These are phyloP conservation scores for Kuraishia cidri DNA, from an alignment of 805 yeast genomes.

Conservation along the genomic window DNA sequence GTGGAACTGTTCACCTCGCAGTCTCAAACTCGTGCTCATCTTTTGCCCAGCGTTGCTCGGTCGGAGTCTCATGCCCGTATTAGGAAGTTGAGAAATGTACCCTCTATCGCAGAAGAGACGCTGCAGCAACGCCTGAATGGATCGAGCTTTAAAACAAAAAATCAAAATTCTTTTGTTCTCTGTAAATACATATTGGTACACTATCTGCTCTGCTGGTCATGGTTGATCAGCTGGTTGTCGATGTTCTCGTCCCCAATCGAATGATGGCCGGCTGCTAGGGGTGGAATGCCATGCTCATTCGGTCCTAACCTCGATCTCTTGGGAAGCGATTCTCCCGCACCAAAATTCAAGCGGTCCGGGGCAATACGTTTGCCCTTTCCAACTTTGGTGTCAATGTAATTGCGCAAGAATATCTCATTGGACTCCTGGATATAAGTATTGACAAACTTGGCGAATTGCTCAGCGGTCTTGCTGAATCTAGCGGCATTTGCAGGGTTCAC, in stretches of 20 bases:
- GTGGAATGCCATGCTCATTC: background rate
- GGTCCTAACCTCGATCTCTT: conserved; percentile 1
- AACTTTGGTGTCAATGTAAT: conserved; percentile 4
- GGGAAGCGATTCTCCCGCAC: too few relatives aligned
- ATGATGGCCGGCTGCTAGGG: too few relatives aligned
- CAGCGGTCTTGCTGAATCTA: background rate
- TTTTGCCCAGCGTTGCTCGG: too few relatives aligned
- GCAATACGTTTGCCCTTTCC: conserved; percentile 6
- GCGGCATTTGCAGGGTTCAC: background rate
- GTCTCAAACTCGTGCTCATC: too few relatives aligned
- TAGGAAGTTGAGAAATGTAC: too few relatives aligned
- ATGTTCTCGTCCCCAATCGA: conserved; percentile 3
- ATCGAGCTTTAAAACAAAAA: too few relatives aligned
- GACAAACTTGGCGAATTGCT: conserved; percentile 1
- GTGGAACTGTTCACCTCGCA: too few relatives aligned
- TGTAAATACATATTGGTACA: background rate
- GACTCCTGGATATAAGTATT: conserved; percentile 4
- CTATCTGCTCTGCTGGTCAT: conserved; percentile 1
- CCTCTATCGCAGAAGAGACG: too few relatives aligned
- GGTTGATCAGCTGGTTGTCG: conserved; percentile 4
- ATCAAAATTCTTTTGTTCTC: background rate
- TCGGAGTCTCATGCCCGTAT: too few relatives aligned
- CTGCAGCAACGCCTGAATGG: too few relatives aligned
- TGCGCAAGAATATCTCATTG: conserved; percentile 5
- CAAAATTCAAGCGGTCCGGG: too few relatives aligned